Evolutionary conservation across 169 alveolate species (phyloP).

Genomic region (Plasmodium billcollinsi): DNA sequence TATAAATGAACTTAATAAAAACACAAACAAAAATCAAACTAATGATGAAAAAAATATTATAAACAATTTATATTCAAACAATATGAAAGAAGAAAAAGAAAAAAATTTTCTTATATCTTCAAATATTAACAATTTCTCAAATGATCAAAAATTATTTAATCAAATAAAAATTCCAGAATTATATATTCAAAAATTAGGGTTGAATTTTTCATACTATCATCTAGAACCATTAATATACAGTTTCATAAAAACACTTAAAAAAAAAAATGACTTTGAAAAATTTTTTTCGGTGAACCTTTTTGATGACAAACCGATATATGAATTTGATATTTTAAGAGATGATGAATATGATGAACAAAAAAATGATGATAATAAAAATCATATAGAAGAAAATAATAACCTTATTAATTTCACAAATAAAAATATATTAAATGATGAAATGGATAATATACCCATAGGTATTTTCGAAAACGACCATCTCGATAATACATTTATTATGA

Average conservation of each 20-base stretch:
- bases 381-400: conserved; percentile 7
- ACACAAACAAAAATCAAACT: background rate
- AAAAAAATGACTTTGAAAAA: conserved; percentile 43
- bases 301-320: conserved; percentile 33
- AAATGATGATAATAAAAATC: conserved; percentile 1
- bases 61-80: background rate
- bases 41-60: background rate
- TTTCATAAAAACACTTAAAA: conserved; percentile 41
- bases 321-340: conserved; percentile 46
- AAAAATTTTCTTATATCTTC: background rate
- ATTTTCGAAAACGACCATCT: conserved; percentile 30
- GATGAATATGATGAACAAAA: conserved; percentile 28
- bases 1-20: background rate
- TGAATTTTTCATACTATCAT: conserved; percentile 26
- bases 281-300: conserved; percentile 37
- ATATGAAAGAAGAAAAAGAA: background rate
- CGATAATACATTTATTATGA: background rate
- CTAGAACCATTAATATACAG: conserved; percentile 46
- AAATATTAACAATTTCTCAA: background rate
- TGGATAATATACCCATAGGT: conserved; percentile 10
- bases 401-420: conserved; percentile 1
- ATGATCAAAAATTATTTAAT: conserved; percentile 35
- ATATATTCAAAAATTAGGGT: conserved; percentile 48
- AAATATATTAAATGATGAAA: conserved; percentile 11
- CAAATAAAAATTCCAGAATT: conserved; percentile 61